Evolutionary conservation across 352 stramenopile genomes (phyloP).

Genomic region (Pythium biforme): DNA sequence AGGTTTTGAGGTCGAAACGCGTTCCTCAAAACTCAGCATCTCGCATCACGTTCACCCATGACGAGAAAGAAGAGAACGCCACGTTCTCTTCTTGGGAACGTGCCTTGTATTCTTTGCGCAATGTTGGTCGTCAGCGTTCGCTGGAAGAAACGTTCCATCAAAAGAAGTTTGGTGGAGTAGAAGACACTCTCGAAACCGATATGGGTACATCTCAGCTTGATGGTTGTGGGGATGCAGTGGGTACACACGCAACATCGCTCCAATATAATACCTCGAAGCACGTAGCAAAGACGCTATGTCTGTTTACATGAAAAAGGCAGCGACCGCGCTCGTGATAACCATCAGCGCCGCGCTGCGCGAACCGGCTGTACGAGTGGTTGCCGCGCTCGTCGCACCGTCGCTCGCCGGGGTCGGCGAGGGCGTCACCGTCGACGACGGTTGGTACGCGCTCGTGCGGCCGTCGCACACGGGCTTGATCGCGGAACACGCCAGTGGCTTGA

Average conservation of each 20-base stretch:
- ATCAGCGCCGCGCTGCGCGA: background rate
- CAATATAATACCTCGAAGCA: too few relatives aligned
- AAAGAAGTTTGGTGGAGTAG: too few relatives aligned
- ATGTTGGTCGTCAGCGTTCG: too few relatives aligned
- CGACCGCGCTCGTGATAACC: background rate
- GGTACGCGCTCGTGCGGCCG: constrained; percentile 15
- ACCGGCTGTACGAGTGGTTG: background rate
- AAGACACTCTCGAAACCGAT: background rate
- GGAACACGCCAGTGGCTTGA: constrained; percentile 37
- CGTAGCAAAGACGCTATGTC: too few relatives aligned
- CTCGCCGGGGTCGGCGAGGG: background rate
- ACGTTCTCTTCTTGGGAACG: too few relatives aligned
- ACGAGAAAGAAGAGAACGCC: background rate
- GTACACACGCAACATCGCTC: too few relatives aligned
- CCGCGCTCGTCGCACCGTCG: background rate
- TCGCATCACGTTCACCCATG: background rate
- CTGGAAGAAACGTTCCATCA: too few relatives aligned
- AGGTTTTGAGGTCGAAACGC: background rate
- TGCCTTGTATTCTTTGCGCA: too few relatives aligned
- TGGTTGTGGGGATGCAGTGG: too few relatives aligned
- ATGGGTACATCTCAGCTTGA: constrained; percentile 12
- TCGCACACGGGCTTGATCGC: constrained; percentile 39
- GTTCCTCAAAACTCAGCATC: background rate
- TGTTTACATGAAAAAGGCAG: background rate
- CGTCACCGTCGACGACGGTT: background rate